phyloP scores from a whole-genome alignment of 352 stramenopile genomes.

The Globisporangium paroecandrum region DNA sequence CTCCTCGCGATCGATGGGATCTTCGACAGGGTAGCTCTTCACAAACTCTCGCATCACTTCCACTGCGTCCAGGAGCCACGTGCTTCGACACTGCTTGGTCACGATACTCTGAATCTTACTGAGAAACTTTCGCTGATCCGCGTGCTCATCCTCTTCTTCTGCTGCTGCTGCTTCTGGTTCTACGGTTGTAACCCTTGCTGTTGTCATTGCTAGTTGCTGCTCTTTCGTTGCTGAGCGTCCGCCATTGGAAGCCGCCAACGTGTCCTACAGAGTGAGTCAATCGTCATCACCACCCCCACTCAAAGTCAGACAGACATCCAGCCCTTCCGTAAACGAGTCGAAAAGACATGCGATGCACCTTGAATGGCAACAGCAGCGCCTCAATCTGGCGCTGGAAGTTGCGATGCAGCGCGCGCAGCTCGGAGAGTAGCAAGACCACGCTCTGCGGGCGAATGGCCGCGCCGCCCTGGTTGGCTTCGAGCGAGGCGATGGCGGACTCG shows the following conservation, averaged over 20 bases:
- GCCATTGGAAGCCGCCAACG: neutral
- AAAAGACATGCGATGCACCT: neutral
- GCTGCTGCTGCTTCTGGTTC: neutral
- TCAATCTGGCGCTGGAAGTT: constrained; percentile 17
- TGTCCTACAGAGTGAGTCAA: neutral
- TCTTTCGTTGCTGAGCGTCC: neutral
- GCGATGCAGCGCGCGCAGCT: constrained; percentile 31
- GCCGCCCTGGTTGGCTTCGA: constrained; percentile 16
- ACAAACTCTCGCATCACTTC: constrained; percentile 4
- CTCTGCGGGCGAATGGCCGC: constrained; percentile 10
- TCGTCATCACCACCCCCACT: neutral
- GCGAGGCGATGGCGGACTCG: constrained; percentile 22
- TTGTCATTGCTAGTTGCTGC: neutral
- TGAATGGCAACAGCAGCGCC: constrained; percentile 14
- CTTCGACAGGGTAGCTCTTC: neutral
- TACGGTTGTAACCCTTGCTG: neutral
- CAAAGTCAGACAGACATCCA: neutral
- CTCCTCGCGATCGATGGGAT: neutral
- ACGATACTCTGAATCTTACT: constrained; percentile 2
- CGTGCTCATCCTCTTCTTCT: neutral
- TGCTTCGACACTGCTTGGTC: neutral
- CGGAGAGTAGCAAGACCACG: constrained; percentile 26
- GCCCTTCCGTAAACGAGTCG: too few species aligned
- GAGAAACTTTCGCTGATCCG: neutral
- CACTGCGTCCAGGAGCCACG: constrained; percentile 10